A percentile compares a stretch with the other conserved stretches of the same genome.
Conservation (phyloP, 345 rosid species). For the Moringa oleifera region DNA sequence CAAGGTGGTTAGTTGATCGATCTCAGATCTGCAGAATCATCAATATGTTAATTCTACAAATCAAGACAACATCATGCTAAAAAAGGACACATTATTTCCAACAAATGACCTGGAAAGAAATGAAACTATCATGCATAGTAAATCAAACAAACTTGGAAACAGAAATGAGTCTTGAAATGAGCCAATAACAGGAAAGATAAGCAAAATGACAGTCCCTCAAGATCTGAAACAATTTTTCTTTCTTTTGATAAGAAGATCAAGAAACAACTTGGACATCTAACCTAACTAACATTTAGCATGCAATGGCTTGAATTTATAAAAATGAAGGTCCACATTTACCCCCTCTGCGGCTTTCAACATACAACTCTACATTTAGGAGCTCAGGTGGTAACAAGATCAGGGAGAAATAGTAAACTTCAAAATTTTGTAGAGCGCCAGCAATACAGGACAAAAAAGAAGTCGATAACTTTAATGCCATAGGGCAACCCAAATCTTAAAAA, state of each 20-base stretch:
- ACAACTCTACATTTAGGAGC: background rate
- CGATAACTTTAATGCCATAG: background rate
- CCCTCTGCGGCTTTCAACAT: background rate
- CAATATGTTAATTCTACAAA: background rate
- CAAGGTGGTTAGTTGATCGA: constrained; percentile 68
- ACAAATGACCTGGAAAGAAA: background rate
- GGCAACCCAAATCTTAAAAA: background rate
- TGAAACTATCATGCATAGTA: background rate
- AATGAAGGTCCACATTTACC: background rate
- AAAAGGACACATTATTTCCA: background rate
- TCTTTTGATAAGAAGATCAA: background rate
- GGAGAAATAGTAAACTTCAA: too few species aligned
- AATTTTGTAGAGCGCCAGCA: too few species aligned
- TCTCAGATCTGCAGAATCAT: constrained; percentile 61
- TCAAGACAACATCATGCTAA: background rate
- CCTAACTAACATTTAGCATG: background rate
- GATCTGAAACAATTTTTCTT: too few species aligned
- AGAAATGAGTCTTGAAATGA: background rate
- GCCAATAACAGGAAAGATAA: constrained; percentile 4
- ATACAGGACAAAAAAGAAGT: background rate
- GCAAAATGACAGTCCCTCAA: background rate
- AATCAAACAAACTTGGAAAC: too few species aligned
- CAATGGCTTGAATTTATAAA: too few species aligned
- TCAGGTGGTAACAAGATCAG: too few species aligned
- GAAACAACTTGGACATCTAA: background rate